A percentile compares a stretch with the other conserved stretches of the same genome.
These are phyloP conservation scores for Penicillium angulare DNA, from an alignment of 495 filamentous ascomycete genomes.

Conservation along the genomic window DNA sequence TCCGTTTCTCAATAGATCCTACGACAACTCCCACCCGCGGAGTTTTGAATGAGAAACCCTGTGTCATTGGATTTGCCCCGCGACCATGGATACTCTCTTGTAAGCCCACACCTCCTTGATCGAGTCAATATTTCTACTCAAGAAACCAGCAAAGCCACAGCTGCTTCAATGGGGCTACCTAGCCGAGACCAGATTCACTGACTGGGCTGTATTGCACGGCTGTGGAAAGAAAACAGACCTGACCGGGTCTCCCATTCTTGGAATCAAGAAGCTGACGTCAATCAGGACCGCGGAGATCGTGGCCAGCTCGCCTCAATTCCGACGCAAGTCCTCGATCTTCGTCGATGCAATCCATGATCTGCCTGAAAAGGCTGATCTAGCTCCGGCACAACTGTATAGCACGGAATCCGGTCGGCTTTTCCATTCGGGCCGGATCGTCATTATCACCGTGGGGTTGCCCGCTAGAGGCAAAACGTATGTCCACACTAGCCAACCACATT, in stretches of 20 bases:
- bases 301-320: constrained; percentile 76
- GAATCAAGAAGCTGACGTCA: constrained; percentile 23
- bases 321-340: constrained; percentile 89
- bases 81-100: constrained; percentile 76
- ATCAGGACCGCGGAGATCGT: constrained; percentile 74
- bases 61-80: constrained; percentile 12
- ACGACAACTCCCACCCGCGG: no score
- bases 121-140: no score
- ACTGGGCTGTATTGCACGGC: no score
- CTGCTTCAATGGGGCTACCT: no score
- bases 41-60: no score
- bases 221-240: no score
- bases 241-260: no score
- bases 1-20: no score
- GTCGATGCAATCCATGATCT: constrained; percentile 98
- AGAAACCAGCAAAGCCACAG: no score
- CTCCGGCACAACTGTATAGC: constrained; percentile 95
- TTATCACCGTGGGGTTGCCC: constrained; percentile 93
- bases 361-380: constrained; percentile 77
- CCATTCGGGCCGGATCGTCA: constrained; percentile 94
- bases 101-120: no score
- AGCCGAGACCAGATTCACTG: no score
- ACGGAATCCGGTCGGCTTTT: constrained; percentile 96
- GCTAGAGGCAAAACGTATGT: constrained; percentile 94
- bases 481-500: constrained; percentile 1